Conservation (phyloP, 2,329 filamentous ascomycete genomes). For the Trichoderma atrobrunneum region DNA sequence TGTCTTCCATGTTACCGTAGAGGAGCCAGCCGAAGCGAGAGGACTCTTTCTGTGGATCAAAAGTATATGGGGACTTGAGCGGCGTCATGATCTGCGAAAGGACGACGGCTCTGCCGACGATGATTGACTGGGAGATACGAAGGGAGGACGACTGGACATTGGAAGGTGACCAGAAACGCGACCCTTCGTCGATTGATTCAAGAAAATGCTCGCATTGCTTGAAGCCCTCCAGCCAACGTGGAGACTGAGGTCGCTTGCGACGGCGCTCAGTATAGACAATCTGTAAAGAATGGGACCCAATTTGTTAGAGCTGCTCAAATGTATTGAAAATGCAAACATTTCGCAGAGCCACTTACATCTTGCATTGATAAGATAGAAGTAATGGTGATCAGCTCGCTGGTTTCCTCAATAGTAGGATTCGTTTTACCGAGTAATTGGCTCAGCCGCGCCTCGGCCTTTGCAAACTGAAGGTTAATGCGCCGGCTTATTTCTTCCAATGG, state of each 20-base stretch:
- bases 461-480: slow-evolving; percentile 35
- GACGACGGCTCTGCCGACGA: slow-evolving; percentile 40
- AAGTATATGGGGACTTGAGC: slow-evolving; percentile 28
- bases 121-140: slow-evolving; percentile 39
- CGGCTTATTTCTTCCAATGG: slow-evolving; percentile 32
- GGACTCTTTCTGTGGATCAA: slow-evolving; percentile 31
- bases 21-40: slow-evolving; percentile 40
- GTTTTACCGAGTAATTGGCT: slow-evolving; percentile 28
- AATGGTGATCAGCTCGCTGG: slow-evolving; percentile 38
- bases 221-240: slow-evolving; percentile 40
- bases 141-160: slow-evolving; percentile 36
- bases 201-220: slow-evolving; percentile 36
- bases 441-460: slow-evolving; percentile 32
- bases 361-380: slow-evolving; percentile 40
- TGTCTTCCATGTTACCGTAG: slow-evolving; percentile 35
- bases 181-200: slow-evolving; percentile 36
- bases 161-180: slow-evolving; percentile 35
- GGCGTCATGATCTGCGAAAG: slow-evolving; percentile 40
- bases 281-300: slow-evolving; percentile 22
- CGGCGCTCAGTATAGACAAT: slow-evolving; percentile 39
- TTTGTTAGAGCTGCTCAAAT: not conserved
- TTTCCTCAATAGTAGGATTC: slow-evolving; percentile 25
- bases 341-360: slow-evolving; percentile 31
- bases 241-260: slow-evolving; percentile 30
- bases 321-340: not conserved